Base-by-base conservation (phyloP, 2,329 filamentous ascomycete species). In the Didymella exigua region DNA sequence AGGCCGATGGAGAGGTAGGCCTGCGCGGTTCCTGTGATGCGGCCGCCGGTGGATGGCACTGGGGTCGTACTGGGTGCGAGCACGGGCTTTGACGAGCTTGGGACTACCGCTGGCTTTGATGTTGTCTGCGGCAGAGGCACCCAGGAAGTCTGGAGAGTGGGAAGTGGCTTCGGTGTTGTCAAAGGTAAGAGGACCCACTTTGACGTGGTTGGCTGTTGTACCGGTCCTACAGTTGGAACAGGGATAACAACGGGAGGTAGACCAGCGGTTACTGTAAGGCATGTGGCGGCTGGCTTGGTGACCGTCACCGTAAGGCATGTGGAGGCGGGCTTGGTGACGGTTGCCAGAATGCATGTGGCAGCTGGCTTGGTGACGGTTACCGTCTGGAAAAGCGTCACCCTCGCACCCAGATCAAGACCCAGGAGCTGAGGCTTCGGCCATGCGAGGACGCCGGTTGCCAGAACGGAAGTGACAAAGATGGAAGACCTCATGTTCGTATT, bases 1-100 rank as follows among this genome's bases (percentile, higher is more conserved):
- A 46, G 19, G 9, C 65, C 69, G 8, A 61, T 46, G 10, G 58
- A 60, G 21, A 71, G 59, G 19, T 61, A 63, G 8, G 67, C 69
- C 5, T 45, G 42, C 11, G 42, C 19, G 9, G 30, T 36, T 8
- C 42, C 42, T 6, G 21, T 45, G 31, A 36, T 4, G 6, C 42
- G 42, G 30, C 42, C 42, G 2, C 21, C 21, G n/a, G n/a, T 36
- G 21, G 42, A 26, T 4, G 42, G 30, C 1, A 16, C 19, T 34
- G 26, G 4, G 14, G 21, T 45, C 14, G 42, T 24, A n/a, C 27
- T 33, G 2, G 41, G 9, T 5, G 29, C 31, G 13, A 27, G 16
- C 14, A 24, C 16, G 3, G 33, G 18, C 33, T n/a, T 5, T 5
- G 18, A 13, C 4, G 33, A 36, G 6, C 18, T 36, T 18, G 19